These are phyloP conservation scores for Lipomyces kockii DNA, from an alignment of 805 yeast species.

Conservation along the genomic window DNA sequence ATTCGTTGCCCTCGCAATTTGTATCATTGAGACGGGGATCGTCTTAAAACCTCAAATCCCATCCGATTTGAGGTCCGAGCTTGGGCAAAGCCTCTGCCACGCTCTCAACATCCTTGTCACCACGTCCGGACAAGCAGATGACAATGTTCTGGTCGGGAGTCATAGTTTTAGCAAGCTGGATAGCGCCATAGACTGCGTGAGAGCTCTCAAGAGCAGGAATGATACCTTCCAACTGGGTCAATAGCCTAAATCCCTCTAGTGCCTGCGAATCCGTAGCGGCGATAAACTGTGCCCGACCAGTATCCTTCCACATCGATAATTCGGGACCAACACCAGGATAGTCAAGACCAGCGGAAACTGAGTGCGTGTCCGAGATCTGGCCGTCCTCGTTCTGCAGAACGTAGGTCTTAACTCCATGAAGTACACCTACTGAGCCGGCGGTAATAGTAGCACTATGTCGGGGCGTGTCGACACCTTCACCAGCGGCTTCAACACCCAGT, in stretches of 20 bases:
- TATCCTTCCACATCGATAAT: constrained; percentile 90
- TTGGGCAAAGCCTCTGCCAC: constrained; percentile 93
- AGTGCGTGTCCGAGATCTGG: constrained; percentile 96
- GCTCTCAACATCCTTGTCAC: constrained; percentile 97
- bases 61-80: constrained; percentile 87
- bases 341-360: constrained; percentile 97
- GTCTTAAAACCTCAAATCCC: constrained; percentile 89
- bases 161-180: constrained; percentile 84
- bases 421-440: constrained; percentile 95
- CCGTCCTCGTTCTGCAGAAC: constrained; percentile 92
- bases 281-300: constrained; percentile 86
- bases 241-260: constrained; percentile 80
- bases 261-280: constrained; percentile 98
- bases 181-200: constrained; percentile 93
- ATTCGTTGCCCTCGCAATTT: neutral
- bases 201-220: constrained; percentile 98
- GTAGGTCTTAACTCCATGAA: constrained; percentile 96
- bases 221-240: constrained; percentile 95
- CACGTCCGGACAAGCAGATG: constrained; percentile 95
- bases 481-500: constrained; percentile 98
- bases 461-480: constrained; percentile 90
- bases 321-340: constrained; percentile 99
- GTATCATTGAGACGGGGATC: neutral
- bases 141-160: constrained; percentile 77
- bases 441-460: constrained; percentile 92